Conservation (phyloP, 805 yeast genomes). For the Zygosaccharomyces gambellarensis region DNA sequence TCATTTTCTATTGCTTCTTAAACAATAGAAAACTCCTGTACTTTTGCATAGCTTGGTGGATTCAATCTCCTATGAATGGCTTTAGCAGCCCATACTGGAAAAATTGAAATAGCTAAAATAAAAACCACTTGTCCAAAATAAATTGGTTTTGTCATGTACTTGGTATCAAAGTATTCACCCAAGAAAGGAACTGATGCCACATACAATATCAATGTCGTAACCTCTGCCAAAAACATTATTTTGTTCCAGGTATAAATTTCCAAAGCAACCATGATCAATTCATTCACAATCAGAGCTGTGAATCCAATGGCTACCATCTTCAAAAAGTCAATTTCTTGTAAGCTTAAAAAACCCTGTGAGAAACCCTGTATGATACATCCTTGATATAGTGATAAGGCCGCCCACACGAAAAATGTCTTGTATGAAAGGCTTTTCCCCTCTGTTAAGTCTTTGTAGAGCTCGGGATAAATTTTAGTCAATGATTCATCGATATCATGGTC, state of each 20-base stretch:
- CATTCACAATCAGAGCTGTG: slow-evolving; percentile 74
- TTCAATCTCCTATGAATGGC: slow-evolving; percentile 67
- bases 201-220: slow-evolving; percentile 63
- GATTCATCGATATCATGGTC: slow-evolving; percentile 90
- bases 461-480: slow-evolving; percentile 87
- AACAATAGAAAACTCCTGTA: slow-evolving; percentile 54
- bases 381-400: slow-evolving; percentile 81
- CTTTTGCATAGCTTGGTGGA: slow-evolving; percentile 97
- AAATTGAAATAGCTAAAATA: slow-evolving; percentile 62
- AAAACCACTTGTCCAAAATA: slow-evolving; percentile 68
- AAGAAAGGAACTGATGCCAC: slow-evolving; percentile 77
- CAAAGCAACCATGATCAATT: slow-evolving; percentile 86
- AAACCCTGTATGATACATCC: slow-evolving; percentile 81
- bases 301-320: slow-evolving; percentile 84
- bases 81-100: slow-evolving; percentile 88
- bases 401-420: slow-evolving; percentile 88
- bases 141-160: slow-evolving; percentile 49
- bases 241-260: slow-evolving; percentile 91
- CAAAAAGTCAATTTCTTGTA: slow-evolving; percentile 49
- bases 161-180: slow-evolving; percentile 77
- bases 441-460: slow-evolving; percentile 85
- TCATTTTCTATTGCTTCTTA: neutral
- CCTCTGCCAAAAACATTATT: slow-evolving; percentile 66
- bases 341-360: slow-evolving; percentile 70
- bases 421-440: slow-evolving; percentile 83